Percentiles rank a stretch among this genome's conserved stretches.
Conservation (phyloP, 441 rosid genomes). For the Corymbia calophylla region DNA sequence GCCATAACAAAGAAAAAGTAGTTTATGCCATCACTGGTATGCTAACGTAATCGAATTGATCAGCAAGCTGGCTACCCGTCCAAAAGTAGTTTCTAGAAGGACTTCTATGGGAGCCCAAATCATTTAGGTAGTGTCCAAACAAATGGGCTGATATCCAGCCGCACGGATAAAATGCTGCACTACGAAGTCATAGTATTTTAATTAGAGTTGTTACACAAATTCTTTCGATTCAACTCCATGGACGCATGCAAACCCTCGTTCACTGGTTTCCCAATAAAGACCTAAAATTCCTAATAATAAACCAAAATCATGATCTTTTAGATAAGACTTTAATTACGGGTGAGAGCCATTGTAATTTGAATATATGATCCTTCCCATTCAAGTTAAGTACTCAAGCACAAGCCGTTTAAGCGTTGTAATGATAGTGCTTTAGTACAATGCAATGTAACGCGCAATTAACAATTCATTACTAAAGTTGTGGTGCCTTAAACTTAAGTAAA, state of each 20-base stretch:
- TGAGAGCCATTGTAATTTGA: neutral
- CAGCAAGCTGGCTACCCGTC: neutral
- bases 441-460: neutral
- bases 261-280: neutral
- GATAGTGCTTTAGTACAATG: neutral
- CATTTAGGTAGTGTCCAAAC: neutral
- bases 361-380: neutral
- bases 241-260: neutral
- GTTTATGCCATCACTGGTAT: neutral
- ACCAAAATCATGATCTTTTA: too few relatives aligned
- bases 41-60: neutral
- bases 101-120: neutral
- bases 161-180: neutral
- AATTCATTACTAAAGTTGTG: neutral
- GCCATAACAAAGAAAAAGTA: neutral
- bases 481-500: neutral
- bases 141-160: neutral
- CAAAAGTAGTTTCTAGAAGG: neutral
- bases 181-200: neutral
- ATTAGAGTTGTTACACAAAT: neutral
- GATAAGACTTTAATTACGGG: neutral
- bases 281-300: too few relatives aligned
- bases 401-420: neutral
- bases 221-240: neutral
- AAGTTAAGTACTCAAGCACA: neutral